These are phyloP conservation scores for Coemansia sp. DNA, from an alignment of 192 early-diverging fungal genomes.

Conservation along the genomic window DNA sequence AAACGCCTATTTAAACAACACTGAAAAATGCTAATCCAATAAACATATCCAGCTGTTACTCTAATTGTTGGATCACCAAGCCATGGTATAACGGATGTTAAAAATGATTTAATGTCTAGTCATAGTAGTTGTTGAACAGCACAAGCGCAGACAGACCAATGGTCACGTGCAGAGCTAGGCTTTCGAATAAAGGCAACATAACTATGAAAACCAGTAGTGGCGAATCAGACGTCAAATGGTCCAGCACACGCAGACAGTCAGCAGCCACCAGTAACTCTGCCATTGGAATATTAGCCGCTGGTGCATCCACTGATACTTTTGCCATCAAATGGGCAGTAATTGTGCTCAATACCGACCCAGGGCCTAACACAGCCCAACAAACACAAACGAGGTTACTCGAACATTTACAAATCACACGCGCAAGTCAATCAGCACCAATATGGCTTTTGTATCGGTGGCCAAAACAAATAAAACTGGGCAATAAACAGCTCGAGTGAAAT, in stretches of 20 bases:
- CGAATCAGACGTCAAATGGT: constrained; percentile 22
- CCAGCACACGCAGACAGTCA: constrained; percentile 20
- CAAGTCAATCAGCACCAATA: constrained; percentile 60
- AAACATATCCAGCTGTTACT: too few species aligned
- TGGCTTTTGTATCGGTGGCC: constrained; percentile 69
- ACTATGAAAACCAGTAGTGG: background rate
- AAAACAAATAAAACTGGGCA: constrained; percentile 79
- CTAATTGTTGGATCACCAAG: too few species aligned
- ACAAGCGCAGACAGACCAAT: constrained; percentile 4
- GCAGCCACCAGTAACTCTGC: constrained; percentile 13
- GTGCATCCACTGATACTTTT: too few species aligned
- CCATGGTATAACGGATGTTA: too few species aligned
- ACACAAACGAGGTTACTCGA: constrained; percentile 47
- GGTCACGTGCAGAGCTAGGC: constrained; percentile 16
- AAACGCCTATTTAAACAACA: too few species aligned
- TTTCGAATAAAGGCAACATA: background rate
- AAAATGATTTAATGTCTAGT: background rate
- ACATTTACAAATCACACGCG: constrained; percentile 58
- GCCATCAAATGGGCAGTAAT: constrained; percentile 34
- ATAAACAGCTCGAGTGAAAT: constrained; percentile 76
- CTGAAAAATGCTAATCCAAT: too few species aligned
- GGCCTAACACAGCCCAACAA: constrained; percentile 53
- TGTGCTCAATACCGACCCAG: constrained; percentile 52
- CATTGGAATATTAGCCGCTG: constrained; percentile 19
- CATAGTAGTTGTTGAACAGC: constrained; percentile 11